Evolutionary conservation across 2,329 filamentous ascomycete genomes (phyloP), one percentile per base, ranked within the genome.

Genomic region (Huntiella bhutanensis): DNA sequence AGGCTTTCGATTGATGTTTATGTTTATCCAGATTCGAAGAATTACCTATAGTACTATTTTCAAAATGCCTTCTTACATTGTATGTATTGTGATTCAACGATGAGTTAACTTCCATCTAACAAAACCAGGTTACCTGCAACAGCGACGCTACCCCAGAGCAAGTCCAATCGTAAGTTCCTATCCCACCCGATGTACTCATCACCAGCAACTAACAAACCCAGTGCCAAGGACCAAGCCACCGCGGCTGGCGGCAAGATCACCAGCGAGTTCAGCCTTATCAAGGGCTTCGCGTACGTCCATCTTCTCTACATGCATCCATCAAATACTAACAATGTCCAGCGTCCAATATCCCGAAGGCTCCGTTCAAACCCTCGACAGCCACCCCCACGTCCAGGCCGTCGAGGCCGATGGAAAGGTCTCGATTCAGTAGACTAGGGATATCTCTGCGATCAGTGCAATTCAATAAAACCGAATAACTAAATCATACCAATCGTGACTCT

Each of bases 181-280:
- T 41, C 8, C 7, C 8, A 22, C 10, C 43, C 34, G 6, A 28
- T 19, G 17, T 22, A 3, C 33, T 32, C 6, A 7, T 37, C 1
- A 15, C 22, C 28, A 15, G 42, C 15, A 6, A 17, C 19, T 43
- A 17, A 19, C 22, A 28, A 28, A 28, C 22, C 6, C 55, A 86
- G 82, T 45, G 80, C 82, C 51, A 93, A 93, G 76, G 66, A 87
- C 60, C 66, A 78, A 49, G 82, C 78, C 55, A 65, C 60, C 50
- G 71, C 80, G 37, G 75, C 88, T 59, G 88, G 88, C 58, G 88
- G 86, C 59, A 76, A 75, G 62, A 91, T 96, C 65, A 75, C 66
- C 47, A 77, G 91, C 55, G 82, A 91, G 61, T 94, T 84, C 69
- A 79, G 66, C 51, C 64, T 94, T 55, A 86, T 94, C 71, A 92